These are phyloP conservation scores for Pseudotsuga menziesii DNA, from an alignment of 75 land plant genomes.

Conservation along the genomic window DNA sequence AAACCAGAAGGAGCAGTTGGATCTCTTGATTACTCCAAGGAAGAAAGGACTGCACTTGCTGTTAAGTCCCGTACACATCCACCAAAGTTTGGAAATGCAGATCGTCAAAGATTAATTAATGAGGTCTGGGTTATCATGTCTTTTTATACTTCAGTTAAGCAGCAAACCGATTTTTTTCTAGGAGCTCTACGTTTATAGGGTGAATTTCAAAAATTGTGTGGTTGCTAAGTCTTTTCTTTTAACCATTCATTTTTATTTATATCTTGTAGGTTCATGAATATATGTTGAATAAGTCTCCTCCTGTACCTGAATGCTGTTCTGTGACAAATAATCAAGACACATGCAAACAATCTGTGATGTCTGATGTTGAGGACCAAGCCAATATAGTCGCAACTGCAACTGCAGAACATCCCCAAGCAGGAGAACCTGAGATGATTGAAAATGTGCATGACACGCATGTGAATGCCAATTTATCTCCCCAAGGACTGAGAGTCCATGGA, in stretches of 20 bases:
- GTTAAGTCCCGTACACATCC: conserved; percentile 80
- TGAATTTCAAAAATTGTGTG: background rate
- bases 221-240: background rate
- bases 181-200: background rate
- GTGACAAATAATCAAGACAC: conserved; percentile 7
- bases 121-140: conserved; percentile 53
- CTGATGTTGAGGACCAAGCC: conserved; percentile 12
- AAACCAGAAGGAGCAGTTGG: conserved; percentile 92
- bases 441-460: conserved; percentile 20
- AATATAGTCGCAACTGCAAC: conserved; percentile 7
- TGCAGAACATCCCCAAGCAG: conserved; percentile 10
- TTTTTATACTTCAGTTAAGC: background rate
- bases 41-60: conserved; percentile 85
- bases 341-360: background rate
- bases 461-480: conserved; percentile 21
- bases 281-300: conserved; percentile 68
- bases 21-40: conserved; percentile 86
- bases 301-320: conserved; percentile 33
- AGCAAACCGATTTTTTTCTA: background rate
- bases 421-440: conserved; percentile 18
- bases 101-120: conserved; percentile 87
- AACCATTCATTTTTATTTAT: background rate
- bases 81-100: conserved; percentile 78
- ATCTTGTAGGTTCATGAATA: conserved; percentile 55
- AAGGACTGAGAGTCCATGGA: conserved; percentile 3